Percentiles rank a stretch among this genome's conserved stretches.
Evolutionary conservation across 2,329 filamentous ascomycete species (phyloP).

Genomic region (Mollisiaceae sp.): DNA sequence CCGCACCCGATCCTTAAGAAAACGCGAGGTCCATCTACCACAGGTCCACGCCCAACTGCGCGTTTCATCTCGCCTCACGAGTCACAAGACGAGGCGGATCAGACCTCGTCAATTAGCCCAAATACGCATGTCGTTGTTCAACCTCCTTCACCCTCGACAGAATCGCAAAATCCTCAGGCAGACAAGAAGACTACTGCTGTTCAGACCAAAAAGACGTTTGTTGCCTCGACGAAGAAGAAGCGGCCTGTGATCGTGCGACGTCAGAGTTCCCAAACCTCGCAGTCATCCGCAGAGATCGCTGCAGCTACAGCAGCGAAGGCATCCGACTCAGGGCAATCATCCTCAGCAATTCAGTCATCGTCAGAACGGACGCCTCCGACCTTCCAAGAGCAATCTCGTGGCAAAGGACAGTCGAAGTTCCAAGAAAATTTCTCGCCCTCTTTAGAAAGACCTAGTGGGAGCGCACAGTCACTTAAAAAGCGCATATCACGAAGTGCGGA

Average conservation of each 20-base stretch:
- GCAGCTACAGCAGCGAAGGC: slow-evolving; percentile 11
- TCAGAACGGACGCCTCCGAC: slow-evolving; percentile 20
- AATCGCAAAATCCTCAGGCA: slow-evolving; percentile 24
- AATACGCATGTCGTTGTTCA: slow-evolving; percentile 39
- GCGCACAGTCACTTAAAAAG: slow-evolving; percentile 21
- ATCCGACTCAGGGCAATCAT: slow-evolving; percentile 21
- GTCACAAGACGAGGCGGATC: slow-evolving; percentile 49
- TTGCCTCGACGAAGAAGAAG: slow-evolving; percentile 53
- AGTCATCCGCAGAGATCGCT: slow-evolving; percentile 34
- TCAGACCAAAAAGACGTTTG: slow-evolving; percentile 46
- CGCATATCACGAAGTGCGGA: slow-evolving; percentile 11
- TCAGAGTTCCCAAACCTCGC: slow-evolving; percentile 50
- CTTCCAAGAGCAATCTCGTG: slow-evolving; percentile 17
- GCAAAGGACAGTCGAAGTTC: slow-evolving; percentile 25
- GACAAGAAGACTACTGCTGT: slow-evolving; percentile 32
- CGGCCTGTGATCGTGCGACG: slow-evolving; percentile 53
- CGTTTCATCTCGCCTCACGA: slow-evolving; percentile 62
- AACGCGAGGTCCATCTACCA: slow-evolving; percentile 56
- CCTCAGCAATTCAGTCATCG: slow-evolving; percentile 24
- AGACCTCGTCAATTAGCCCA: slow-evolving; percentile 51
- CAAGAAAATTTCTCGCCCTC: slow-evolving; percentile 35
- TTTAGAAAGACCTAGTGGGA: slow-evolving; percentile 6
- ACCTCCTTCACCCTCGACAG: slow-evolving; percentile 33
- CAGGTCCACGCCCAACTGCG: slow-evolving; percentile 62
- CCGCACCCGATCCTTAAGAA: slow-evolving; percentile 66